Evolutionary conservation across 2,329 filamentous ascomycete genomes (phyloP).

Genomic region (Parastagonospora avenae): DNA sequence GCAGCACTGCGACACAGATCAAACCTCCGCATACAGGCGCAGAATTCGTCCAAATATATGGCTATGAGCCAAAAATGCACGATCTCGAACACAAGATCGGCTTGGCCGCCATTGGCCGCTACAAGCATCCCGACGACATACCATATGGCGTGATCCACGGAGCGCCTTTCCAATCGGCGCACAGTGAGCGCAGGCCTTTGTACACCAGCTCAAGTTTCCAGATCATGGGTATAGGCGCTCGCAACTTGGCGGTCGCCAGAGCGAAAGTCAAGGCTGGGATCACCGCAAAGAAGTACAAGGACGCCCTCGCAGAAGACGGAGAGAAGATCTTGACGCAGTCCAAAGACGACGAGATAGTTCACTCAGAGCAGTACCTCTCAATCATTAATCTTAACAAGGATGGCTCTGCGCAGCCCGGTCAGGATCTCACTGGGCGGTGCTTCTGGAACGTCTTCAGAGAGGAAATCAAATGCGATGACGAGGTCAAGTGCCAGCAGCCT

Average conservation of each 20-base stretch:
- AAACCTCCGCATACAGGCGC: slow-evolving; percentile 7
- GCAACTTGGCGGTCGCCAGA: slow-evolving; percentile 7
- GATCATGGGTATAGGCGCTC: slow-evolving; percentile 1
- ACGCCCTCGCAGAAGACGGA: slow-evolving; percentile 8
- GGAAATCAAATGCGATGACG: not conserved
- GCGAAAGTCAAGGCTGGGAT: slow-evolving; percentile 20
- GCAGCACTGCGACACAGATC: slow-evolving; percentile 21
- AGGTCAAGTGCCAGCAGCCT: not conserved
- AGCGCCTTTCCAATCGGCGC: not conserved
- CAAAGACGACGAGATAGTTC: slow-evolving; percentile 12
- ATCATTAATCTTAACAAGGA: slow-evolving; percentile 6
- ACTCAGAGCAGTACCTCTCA: slow-evolving; percentile 14
- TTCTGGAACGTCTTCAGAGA: slow-evolving; percentile 18
- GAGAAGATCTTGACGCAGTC: slow-evolving; percentile 13
- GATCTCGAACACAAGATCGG: slow-evolving; percentile 11
- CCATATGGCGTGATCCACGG: slow-evolving; percentile 9
- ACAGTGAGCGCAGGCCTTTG: not conserved
- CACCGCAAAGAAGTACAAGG: slow-evolving; percentile 10
- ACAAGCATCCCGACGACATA: slow-evolving; percentile 1
- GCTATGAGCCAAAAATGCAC: slow-evolving; percentile 6
- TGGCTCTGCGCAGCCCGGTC: slow-evolving; percentile 6
- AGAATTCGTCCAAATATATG: slow-evolving; percentile 14
- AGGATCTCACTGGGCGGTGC: not conserved
- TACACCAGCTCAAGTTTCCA: slow-evolving; percentile 21
- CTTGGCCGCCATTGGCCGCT: slow-evolving; percentile 15